phyloP scores from a whole-genome alignment of 495 filamentous ascomycete species.

The Ascobolus immersus region DNA sequence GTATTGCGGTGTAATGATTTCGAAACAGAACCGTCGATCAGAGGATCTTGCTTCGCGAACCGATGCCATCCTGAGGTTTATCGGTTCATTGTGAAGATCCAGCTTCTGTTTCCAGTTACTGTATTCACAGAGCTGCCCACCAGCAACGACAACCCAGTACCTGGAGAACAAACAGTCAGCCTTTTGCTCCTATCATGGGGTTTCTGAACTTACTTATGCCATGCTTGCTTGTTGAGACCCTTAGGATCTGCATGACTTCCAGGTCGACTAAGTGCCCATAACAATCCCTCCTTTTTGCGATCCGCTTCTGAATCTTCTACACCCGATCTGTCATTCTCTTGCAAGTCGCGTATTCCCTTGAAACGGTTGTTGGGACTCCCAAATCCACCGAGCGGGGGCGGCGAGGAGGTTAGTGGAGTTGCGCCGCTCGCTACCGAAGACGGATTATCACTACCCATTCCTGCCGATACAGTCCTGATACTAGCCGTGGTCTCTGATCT shows the following conservation, averaged over 20 bases:
- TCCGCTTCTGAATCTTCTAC: conserved; percentile 23
- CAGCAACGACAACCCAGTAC: conserved; percentile 95
- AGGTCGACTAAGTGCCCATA: conserved; percentile 83
- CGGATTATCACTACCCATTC: background rate
- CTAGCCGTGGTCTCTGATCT: background rate
- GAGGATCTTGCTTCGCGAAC: conserved; percentile 85
- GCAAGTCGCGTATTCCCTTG: conserved; percentile 68
- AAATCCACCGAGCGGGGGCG: conserved; percentile 1
- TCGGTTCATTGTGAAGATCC: conserved; percentile 93
- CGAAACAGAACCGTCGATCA: conserved; percentile 90
- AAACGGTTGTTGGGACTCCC: conserved; percentile 32
- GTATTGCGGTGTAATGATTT: conserved; percentile 90
- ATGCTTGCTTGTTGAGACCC: conserved; percentile 83
- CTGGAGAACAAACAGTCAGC: conserved; percentile 21
- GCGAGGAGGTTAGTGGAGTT: conserved; percentile 17
- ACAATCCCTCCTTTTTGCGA: conserved; percentile 65
- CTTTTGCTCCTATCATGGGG: conserved; percentile 5
- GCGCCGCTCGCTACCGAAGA: conserved; percentile 31
- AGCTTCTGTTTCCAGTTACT: conserved; percentile 98
- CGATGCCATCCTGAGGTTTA: conserved; percentile 88
- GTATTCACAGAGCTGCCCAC: conserved; percentile 89
- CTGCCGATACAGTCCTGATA: background rate
- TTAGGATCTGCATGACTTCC: conserved; percentile 89
- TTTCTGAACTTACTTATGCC: conserved; percentile 67
- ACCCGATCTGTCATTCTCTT: conserved; percentile 41